Evolutionary conservation across 2,329 filamentous ascomycete genomes (phyloP).

Genomic region (Paramyrothecium roridum): DNA sequence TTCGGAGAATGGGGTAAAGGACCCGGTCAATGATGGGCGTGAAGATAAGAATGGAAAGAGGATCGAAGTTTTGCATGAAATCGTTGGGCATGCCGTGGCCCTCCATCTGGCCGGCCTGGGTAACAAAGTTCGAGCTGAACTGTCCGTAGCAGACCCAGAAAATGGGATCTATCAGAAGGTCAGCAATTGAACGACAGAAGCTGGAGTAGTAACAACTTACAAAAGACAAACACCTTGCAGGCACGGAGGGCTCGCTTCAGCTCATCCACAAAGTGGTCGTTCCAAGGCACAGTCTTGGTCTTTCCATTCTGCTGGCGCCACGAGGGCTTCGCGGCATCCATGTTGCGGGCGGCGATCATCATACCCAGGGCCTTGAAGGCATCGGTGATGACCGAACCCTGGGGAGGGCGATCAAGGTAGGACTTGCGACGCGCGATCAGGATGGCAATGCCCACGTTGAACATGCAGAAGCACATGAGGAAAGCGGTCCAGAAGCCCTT

Average conservation of each 20-base stretch:
- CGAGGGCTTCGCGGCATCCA: slow-evolving; percentile 63
- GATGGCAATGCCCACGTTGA: slow-evolving; percentile 55
- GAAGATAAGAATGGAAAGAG: slow-evolving; percentile 64
- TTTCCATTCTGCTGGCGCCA: slow-evolving; percentile 53
- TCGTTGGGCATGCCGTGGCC: slow-evolving; percentile 68
- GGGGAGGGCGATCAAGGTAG: slow-evolving; percentile 49
- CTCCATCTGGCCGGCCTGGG: slow-evolving; percentile 55
- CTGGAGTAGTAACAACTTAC: slow-evolving; percentile 11
- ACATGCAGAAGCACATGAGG: slow-evolving; percentile 56
- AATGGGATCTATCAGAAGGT: slow-evolving; percentile 46
- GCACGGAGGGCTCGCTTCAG: slow-evolving; percentile 64
- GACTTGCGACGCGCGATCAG: slow-evolving; percentile 44
- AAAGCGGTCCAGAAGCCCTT: slow-evolving; percentile 67
- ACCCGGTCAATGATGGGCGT: slow-evolving; percentile 61
- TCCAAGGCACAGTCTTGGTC: slow-evolving; percentile 50
- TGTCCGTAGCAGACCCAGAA: slow-evolving; percentile 69
- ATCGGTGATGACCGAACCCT: slow-evolving; percentile 63
- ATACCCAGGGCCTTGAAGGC: slow-evolving; percentile 51
- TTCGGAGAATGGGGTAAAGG: slow-evolving; percentile 60
- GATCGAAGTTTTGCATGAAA: slow-evolving; percentile 65
- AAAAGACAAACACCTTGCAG: slow-evolving; percentile 68
- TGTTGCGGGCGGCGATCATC: slow-evolving; percentile 37
- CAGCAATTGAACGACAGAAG: slow-evolving; percentile 1
- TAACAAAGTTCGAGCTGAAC: slow-evolving; percentile 64
- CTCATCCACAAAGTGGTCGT: slow-evolving; percentile 70